Percentiles rank a stretch among this genome's conserved stretches.
These are phyloP conservation scores for Poa pratensis DNA, from an alignment of 176 grass and related monocot genomes.

Conservation along the genomic window DNA sequence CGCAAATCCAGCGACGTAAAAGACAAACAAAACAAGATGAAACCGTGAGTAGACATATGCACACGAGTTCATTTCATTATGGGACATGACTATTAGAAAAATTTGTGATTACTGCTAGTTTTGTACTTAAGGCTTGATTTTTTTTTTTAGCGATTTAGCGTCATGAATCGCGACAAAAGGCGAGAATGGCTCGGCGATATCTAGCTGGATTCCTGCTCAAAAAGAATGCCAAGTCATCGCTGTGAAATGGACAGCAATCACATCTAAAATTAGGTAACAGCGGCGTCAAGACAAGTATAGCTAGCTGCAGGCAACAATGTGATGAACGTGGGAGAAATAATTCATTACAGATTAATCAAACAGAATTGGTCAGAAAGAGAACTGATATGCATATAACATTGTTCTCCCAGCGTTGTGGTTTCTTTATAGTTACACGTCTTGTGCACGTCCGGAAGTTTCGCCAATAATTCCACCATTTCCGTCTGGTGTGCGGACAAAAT, in stretches of 20 bases:
- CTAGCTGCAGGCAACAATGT: neutral
- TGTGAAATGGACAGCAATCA: conserved; percentile 18
- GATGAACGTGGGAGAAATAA: neutral
- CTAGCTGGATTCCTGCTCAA: conserved; percentile 26
- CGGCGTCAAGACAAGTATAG: neutral
- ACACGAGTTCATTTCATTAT: conserved; percentile 34
- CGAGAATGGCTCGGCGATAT: conserved; percentile 15
- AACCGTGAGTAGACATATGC: neutral
- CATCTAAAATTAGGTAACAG: neutral
- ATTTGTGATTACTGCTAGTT: neutral
- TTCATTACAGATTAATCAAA: neutral
- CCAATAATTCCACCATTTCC: neutral
- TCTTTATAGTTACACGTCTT: neutral
- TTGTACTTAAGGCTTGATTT: no score
- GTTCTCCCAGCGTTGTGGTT: neutral
- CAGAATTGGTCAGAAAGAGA: neutral
- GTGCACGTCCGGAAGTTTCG: neutral
- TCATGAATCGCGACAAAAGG: conserved; percentile 31
- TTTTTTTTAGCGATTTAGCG: neutral
- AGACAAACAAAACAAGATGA: conserved; percentile 3
- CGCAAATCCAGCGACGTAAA: neutral
- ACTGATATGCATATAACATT: neutral
- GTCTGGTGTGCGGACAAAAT: neutral
- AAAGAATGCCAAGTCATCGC: conserved; percentile 36
- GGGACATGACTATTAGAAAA: conserved; percentile 36